These are phyloP conservation scores for Rhizophora mangle DNA, from an alignment of 345 rosid genomes.

Conservation along the genomic window DNA sequence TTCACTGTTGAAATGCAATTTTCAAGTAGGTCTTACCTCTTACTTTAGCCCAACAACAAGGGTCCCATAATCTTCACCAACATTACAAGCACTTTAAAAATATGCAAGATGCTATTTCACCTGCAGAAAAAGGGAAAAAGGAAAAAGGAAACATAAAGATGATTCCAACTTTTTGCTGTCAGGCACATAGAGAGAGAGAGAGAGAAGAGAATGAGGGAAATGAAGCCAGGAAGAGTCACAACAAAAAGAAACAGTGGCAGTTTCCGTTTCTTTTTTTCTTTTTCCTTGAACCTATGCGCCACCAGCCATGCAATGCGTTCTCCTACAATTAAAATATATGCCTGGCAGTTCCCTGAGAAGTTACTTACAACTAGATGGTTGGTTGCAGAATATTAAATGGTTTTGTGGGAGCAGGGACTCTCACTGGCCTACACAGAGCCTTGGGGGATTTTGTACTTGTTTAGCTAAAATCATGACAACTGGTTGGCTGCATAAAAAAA, in stretches of 20 bases:
- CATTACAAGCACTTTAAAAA: constrained; percentile 23
- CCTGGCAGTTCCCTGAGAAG: neutral
- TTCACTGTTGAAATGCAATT: constrained; percentile 20
- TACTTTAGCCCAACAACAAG: constrained; percentile 32
- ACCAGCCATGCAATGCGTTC: constrained; percentile 17
- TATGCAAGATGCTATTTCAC: constrained; percentile 17
- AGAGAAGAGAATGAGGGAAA: constrained; percentile 1
- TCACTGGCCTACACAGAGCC: neutral
- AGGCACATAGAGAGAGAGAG: constrained; percentile 11
- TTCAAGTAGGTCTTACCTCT: constrained; percentile 24
- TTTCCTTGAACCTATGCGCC: constrained; percentile 4
- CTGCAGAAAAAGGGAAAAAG: constrained; percentile 18
- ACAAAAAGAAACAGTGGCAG: constrained; percentile 17
- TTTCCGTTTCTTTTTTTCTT: neutral
- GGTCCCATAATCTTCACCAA: constrained; percentile 41
- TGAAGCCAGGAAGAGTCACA: constrained; percentile 15
- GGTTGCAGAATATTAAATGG: constrained; percentile 2
- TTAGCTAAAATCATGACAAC: neutral
- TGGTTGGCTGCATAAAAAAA: neutral
- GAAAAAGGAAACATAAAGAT: constrained; percentile 2
- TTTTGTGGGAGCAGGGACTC: neutral
- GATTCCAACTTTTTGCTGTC: constrained; percentile 22
- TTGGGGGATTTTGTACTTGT: neutral
- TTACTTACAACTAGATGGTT: constrained; percentile 13
- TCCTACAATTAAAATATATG: neutral